Base-by-base conservation (phyloP, 164 flowering plant genomes). In the Berberis thunbergii region DNA sequence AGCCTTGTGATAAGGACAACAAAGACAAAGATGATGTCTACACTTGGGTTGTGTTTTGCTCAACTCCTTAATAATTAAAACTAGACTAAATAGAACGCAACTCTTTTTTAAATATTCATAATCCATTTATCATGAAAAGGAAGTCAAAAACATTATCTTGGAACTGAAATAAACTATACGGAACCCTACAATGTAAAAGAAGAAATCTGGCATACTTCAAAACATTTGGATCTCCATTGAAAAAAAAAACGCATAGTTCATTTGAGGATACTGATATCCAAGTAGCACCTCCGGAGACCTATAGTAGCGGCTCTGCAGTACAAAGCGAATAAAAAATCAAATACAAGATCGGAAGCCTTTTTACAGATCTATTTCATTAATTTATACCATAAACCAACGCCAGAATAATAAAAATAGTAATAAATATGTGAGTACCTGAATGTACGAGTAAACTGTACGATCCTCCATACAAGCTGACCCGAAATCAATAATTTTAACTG, bases 381-480 rank as follows among this genome's bases (percentile, higher is more conserved):
- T 42, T 46, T 66, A 44, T 3, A 50, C 11, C 10, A 50, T 1
- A 10, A 26, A 50, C 1, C 8, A 50, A 7, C 10, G 54, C 10
- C 6, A 50, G 8, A 50, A 7, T 10, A 49, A 64, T 39, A 12
- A 56, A 13, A 45, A 45, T 39, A 55, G 54, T 10, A 9, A n/a
- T 6, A 56, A 58, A 39, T 56, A 52, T 39, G 72, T 39, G 54
- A 43, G 49, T 49, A 88, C 99, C 99, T 95, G 99, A 74, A 95
- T 91, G 78, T 95, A 95, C 56, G 99, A 95, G 80, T 95, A 95
- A 64, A 95, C 97, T 46, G 98, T 92, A 43, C 87, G 90, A 69
- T 88, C 84, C 76, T 95, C 99, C 91, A 81, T 80, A 78, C 99
- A 95, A 48, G 99, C 99, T 62, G 99, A 95, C 70, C 99, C 99